Evolutionary conservation across 2,329 filamentous ascomycete genomes (phyloP), one percentile per base, ranked within the genome.

Genomic region (Pseudocercospora fijiensis): DNA sequence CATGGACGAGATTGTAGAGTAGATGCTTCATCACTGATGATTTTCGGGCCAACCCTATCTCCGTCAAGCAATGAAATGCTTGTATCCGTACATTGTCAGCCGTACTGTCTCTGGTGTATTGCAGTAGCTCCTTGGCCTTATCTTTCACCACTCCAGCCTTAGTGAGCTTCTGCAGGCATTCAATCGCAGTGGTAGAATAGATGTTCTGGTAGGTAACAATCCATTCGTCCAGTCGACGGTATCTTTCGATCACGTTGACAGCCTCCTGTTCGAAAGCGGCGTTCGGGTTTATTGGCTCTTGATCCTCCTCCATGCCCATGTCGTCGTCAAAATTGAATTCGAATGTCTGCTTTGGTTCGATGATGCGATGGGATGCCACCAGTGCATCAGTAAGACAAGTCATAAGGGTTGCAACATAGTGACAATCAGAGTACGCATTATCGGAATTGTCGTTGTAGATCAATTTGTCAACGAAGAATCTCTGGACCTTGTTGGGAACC

Each of bases 381-480:
- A 88, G 76, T 9, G 84, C 82, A 65, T 86, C 80, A 5, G 85
- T 82, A 4, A 90, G 76, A 43, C 85, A 85, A 41, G 77, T 80
- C 80, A 99, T 90, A 24, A 99, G 82, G 22, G 85, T 90, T 7
- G 92, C 88, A 60, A 99, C 86, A 74, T 97, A 99, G 72, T 91
- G 88, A 66, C 93, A 89, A 72, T 99, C 96, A 4, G 93, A 96
- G 73, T 87, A 96, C 57, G 81, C 81, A 71, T 99, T 99, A 65
- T 90, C 89, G 2, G 90, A 88, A 74, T 99, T 99, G 78, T 99
- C 93, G 74, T 99, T 99, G 79, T 92, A 94, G 56, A 90, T 89
- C 33, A 99, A 82, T 74, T 96, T 90, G 70, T 97, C 92, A 22
- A 96, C 85, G 55, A 99, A 85, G 76, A 97, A 96, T 43, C 86